Percentiles rank a stretch among this genome's conserved stretches.
These are phyloP conservation scores for Rhizopus microsporus DNA, from an alignment of 371 early-diverging fungal genomes.

Conservation along the genomic window DNA sequence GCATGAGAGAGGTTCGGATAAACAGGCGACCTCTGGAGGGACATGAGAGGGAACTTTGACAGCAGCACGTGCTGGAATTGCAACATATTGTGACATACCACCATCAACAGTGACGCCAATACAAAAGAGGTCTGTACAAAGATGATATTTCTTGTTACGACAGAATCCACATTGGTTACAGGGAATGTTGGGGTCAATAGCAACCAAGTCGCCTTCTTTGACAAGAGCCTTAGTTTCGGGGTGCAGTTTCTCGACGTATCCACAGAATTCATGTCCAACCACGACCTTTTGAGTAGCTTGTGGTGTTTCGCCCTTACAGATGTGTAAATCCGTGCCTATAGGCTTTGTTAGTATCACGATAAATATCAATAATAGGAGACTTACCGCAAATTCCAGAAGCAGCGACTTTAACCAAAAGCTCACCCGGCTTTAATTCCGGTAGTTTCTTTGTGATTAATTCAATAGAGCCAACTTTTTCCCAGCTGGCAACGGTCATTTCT, in stretches of 20 bases:
- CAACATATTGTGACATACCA: slow-evolving; percentile 59
- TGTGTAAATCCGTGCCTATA: slow-evolving; percentile 56
- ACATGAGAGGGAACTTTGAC: slow-evolving; percentile 41
- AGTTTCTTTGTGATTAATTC: slow-evolving; percentile 36
- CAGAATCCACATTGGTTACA: slow-evolving; percentile 57
- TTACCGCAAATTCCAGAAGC: slow-evolving; percentile 62
- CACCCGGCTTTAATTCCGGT: slow-evolving; percentile 45
- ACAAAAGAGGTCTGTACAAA: slow-evolving; percentile 46
- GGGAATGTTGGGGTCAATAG: slow-evolving; percentile 57
- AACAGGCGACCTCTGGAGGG: slow-evolving; percentile 48
- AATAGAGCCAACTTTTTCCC: slow-evolving; percentile 54
- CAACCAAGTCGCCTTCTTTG: slow-evolving; percentile 45
- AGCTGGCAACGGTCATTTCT: slow-evolving; percentile 49
- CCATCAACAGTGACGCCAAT: slow-evolving; percentile 58
- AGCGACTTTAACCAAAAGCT: slow-evolving; percentile 52
- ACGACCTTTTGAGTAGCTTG: slow-evolving; percentile 52
- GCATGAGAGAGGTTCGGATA: slow-evolving; percentile 62
- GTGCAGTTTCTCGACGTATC: slow-evolving; percentile 51
- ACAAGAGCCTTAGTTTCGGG: slow-evolving; percentile 31
- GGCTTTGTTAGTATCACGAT: background rate
- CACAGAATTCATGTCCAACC: slow-evolving; percentile 61
- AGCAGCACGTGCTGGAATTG: slow-evolving; percentile 47
- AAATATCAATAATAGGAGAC: background rate
- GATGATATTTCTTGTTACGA: slow-evolving; percentile 52
- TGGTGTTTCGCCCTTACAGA: slow-evolving; percentile 61